Conservation (phyloP, 2,329 filamentous ascomycete genomes). For the Capronia coronata region DNA sequence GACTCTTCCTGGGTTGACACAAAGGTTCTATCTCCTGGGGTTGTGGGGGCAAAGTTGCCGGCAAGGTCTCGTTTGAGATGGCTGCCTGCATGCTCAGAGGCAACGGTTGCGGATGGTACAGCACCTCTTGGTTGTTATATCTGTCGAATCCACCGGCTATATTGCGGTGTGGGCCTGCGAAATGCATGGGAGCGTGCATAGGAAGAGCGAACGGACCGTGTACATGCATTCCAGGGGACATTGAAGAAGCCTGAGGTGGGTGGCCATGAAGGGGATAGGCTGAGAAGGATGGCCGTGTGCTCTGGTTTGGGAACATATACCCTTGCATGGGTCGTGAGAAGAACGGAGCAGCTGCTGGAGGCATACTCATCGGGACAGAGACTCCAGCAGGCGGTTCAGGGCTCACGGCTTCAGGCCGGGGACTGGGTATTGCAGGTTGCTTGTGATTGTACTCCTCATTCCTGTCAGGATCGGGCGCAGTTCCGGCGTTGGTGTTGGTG, state of each 20-base stretch:
- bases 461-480: background rate
- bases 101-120: background rate
- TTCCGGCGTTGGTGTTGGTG: background rate
- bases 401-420: constrained; percentile 1
- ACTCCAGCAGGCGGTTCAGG: background rate
- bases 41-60: constrained; percentile 4
- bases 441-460: background rate
- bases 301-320: background rate
- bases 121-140: constrained; percentile 2
- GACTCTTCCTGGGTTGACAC: background rate
- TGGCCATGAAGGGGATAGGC: background rate
- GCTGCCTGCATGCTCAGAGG: background rate
- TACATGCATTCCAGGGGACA: constrained; percentile 2
- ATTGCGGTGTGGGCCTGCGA: background rate
- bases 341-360: constrained; percentile 1
- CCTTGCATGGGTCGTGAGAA: constrained; percentile 2
- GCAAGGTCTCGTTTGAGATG: background rate
- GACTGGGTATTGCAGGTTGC: background rate
- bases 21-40: constrained; percentile 11
- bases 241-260: background rate
- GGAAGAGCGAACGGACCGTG: constrained; percentile 6
- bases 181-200: background rate
- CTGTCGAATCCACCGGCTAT: background rate
- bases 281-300: background rate
- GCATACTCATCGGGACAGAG: background rate